Evolutionary conservation across 2,329 filamentous ascomycete species (phyloP).

Genomic region (Lachnellula cervina): DNA sequence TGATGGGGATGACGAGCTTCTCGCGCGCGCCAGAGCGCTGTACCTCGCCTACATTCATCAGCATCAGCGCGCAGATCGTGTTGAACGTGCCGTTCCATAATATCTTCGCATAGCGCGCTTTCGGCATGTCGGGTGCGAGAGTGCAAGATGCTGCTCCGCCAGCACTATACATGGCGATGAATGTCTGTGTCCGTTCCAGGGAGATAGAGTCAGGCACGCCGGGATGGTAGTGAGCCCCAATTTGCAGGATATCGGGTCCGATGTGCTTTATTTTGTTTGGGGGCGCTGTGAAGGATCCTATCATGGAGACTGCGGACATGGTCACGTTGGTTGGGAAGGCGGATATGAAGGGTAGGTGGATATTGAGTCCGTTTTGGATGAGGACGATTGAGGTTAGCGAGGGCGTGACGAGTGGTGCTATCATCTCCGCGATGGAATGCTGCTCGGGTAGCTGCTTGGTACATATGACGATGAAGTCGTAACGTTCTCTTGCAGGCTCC

Average conservation of each 20-base stretch:
- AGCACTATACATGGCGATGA: conserved; percentile 17
- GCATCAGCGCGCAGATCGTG: conserved; percentile 18
- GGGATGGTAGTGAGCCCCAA: conserved; percentile 19
- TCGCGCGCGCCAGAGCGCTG: conserved; percentile 21
- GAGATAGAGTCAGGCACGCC: conserved; percentile 14
- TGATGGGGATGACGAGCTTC: conserved; percentile 22
- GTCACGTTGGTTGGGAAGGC: conserved; percentile 18
- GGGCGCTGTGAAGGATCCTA: conserved; percentile 13
- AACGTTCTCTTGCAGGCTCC: conserved; percentile 11
- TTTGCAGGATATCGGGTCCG: conserved; percentile 14
- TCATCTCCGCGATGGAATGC: conserved; percentile 11
- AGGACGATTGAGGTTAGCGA: conserved; percentile 17
- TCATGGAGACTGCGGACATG: conserved; percentile 20
- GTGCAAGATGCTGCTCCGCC: conserved; percentile 14
- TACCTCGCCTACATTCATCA: conserved; percentile 18
- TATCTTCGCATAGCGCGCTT: conserved; percentile 18
- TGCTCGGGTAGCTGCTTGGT: conserved; percentile 21
- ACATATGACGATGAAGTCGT: conserved; percentile 20
- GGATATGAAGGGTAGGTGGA: conserved; percentile 17
- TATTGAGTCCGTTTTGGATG: conserved; percentile 23
- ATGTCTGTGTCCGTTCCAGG: conserved; percentile 11
- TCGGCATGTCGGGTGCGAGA: conserved; percentile 18
- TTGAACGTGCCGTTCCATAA: conserved; percentile 24
- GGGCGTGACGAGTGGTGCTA: conserved; percentile 17
- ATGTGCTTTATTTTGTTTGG: conserved; percentile 15